Percentiles rank a stretch among this genome's conserved stretches.
These are phyloP conservation scores for Favolaschia claudopus DNA, from an alignment of 768 basidiomycete species.

Conservation along the genomic window DNA sequence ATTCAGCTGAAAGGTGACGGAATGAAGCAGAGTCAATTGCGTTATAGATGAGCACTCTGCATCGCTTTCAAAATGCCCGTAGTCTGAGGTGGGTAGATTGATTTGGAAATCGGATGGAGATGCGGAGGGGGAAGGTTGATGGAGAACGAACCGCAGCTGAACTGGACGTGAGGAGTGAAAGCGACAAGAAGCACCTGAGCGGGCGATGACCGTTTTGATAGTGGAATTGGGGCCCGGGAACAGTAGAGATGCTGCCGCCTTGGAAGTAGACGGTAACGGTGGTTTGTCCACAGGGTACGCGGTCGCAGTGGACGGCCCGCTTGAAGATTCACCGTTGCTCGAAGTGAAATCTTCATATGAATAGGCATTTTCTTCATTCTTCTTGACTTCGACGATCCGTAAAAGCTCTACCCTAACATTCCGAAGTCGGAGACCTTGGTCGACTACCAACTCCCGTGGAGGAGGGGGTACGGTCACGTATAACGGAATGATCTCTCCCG, in stretches of 20 bases:
- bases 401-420: conserved; percentile 85
- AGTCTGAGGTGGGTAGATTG: conserved; percentile 51
- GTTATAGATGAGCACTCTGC: conserved; percentile 79
- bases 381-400: conserved; percentile 65
- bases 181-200: conserved; percentile 91
- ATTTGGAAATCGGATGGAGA: conserved; percentile 57
- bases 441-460: conserved; percentile 66
- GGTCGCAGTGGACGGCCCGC: conserved; percentile 41
- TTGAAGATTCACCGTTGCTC: conserved; percentile 36
- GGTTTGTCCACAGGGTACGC: conserved; percentile 36
- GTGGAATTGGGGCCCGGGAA: conserved; percentile 50
- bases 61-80: conserved; percentile 60
- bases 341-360: conserved; percentile 48
- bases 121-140: conserved; percentile 59
- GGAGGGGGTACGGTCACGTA: conserved; percentile 87
- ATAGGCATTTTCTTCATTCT: conserved; percentile 41
- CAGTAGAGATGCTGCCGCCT: conserved; percentile 47
- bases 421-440: conserved; percentile 75
- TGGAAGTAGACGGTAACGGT: conserved; percentile 47
- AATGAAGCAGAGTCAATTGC: conserved; percentile 83
- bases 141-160: conserved; percentile 82
- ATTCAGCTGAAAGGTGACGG: conserved; percentile 78
- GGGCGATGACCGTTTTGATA: conserved; percentile 68
- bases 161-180: conserved; percentile 82
- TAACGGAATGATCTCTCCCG: conserved; percentile 78